Evolutionary conservation across 768 basidiomycete genomes (phyloP).

Genomic region (Tylopilus plumbeoviolaceoides): DNA sequence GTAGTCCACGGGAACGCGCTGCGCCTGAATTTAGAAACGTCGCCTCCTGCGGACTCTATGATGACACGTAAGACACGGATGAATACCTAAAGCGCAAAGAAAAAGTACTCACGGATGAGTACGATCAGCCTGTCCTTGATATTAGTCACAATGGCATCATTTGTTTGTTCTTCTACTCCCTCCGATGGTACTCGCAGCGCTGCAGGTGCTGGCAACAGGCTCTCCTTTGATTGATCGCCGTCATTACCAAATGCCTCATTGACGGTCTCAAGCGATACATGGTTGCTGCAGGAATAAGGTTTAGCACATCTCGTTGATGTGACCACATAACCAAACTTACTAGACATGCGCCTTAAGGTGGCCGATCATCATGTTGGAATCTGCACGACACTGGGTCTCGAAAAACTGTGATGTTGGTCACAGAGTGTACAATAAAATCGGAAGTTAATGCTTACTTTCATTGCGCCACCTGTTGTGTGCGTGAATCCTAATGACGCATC

Average conservation of each 20-base stretch:
- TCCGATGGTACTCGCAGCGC: not conserved
- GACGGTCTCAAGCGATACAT: conserved; percentile 1
- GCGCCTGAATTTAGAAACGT: not conserved
- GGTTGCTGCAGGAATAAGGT: not conserved
- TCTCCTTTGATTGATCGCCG: not conserved
- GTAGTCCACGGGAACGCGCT: not conserved
- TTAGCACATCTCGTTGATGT: not conserved
- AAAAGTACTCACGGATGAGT: not conserved
- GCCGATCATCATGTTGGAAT: not conserved
- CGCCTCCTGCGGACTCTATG: not conserved
- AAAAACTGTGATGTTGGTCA: not conserved
- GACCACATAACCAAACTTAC: not conserved
- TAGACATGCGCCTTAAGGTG: conserved; percentile 9
- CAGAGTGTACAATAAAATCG: not conserved
- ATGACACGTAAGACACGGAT: not conserved
- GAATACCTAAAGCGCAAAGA: not conserved
- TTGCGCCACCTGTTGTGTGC: not conserved
- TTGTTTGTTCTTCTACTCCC: not conserved
- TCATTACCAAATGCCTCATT: not conserved
- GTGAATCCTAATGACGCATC: not conserved
- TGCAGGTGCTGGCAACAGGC: not conserved
- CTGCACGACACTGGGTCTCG: not conserved
- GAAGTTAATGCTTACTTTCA: too few relatives aligned
- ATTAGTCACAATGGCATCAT: not conserved
- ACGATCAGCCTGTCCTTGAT: not conserved